phyloP scores from a whole-genome alignment of 306 rosid species.

The Prunus campanulata region DNA sequence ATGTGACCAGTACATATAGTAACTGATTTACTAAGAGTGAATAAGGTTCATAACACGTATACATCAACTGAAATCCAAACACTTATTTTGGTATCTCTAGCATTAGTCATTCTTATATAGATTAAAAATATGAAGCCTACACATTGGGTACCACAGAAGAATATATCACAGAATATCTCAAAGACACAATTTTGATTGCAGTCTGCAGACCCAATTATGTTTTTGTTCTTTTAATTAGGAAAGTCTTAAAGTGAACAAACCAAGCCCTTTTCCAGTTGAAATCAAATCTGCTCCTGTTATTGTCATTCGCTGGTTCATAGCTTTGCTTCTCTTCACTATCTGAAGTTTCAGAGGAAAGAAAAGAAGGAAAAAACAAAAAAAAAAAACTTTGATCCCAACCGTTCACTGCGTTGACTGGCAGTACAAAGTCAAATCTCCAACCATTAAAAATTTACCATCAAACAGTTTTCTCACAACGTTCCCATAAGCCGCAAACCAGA shows the following conservation, averaged over 20 bases:
- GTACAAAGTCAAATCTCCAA: constrained; percentile 20
- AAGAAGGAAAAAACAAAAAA: neutral
- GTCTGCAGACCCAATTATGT: neutral
- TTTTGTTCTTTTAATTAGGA: neutral
- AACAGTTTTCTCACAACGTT: constrained; percentile 14
- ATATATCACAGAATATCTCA: neutral
- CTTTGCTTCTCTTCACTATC: too few species aligned
- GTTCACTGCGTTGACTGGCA: constrained; percentile 35
- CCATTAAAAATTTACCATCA: neutral
- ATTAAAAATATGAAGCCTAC: neutral
- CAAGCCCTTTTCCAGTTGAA: neutral
- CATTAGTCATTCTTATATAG: too few species aligned
- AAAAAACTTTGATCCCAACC: constrained; percentile 27
- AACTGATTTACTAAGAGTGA: too few species aligned
- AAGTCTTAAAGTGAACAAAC: neutral
- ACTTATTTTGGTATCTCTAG: too few species aligned
- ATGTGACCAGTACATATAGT: neutral
- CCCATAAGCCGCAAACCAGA: constrained; percentile 23
- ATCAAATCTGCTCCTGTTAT: neutral
- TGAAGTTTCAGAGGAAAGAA: neutral
- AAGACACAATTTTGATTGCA: neutral
- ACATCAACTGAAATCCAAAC: too few species aligned
- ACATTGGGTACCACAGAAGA: neutral
- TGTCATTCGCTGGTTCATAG: neutral
- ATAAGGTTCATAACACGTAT: too few species aligned